Base-by-base conservation (phyloP, 202 grass and related monocot species). In the Carex arenaria region DNA sequence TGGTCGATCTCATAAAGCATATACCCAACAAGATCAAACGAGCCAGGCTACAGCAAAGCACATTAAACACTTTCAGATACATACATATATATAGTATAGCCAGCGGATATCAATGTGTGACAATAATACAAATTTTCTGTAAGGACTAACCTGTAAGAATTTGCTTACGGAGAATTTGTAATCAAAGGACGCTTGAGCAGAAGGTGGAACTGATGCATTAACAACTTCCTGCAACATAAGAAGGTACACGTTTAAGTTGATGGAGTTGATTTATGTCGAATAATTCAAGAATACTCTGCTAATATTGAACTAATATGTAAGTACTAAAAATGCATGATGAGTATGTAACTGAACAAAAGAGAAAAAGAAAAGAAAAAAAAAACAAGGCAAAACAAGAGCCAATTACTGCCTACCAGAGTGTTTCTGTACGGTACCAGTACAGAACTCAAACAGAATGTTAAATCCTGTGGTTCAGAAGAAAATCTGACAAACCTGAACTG, bases 1-100 rank as follows among this genome's bases (percentile, higher is more conserved):
- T 99, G 89, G 61, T 99, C 93, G 17, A 99, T 90, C 84, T 99
- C 96, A 81, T 99, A 99, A 26, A 95, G 83, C 64, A 99, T 99
- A 64, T 85, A 90, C 53, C 93, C 96, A 83, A 95, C 96, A 67
- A 99, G 89, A 86, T 96, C 96, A 90, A 95, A 99, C 31, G 93
- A 88, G 54, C 96, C 96, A 85, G 96, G 86, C 96, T 99, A 91
- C 84, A 92, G 53, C 51, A 31, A 86, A 64, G 3, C 6, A 82
- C 62, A 69, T 65, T 66, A 45, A 81, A 65, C 51, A 52, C 60
- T 65, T 38, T 81, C 11, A 81, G 32, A 32, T 47, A 14, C 22
- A 18, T 76, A 10, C 72, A 32, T 31, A 34, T 4, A 76, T 67
- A 36, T 59, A 59, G 17, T n/a, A 59, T 59, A 28, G 11, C 65